These are phyloP conservation scores for Penicillium sp. DNA, from an alignment of 2,329 filamentous ascomycete species.

Conservation along the genomic window DNA sequence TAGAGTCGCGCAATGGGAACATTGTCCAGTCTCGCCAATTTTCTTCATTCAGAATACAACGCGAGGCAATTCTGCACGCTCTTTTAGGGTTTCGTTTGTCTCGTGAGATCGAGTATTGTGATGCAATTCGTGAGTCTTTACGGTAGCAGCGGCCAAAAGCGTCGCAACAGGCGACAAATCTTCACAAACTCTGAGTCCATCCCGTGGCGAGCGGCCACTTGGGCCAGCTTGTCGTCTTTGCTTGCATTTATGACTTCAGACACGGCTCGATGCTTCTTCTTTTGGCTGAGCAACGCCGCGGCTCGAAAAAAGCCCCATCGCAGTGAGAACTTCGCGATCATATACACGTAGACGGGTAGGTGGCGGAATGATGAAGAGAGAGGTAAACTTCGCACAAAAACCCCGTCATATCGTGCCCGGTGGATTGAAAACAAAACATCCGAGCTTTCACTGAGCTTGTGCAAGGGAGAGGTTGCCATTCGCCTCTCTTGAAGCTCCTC, in stretches of 20 bases:
- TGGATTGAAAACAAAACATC: slow-evolving; percentile 42
- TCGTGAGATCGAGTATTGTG: background rate
- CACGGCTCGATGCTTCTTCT: slow-evolving; percentile 20
- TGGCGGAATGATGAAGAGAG: slow-evolving; percentile 17
- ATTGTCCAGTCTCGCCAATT: background rate
- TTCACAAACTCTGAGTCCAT: slow-evolving; percentile 32
- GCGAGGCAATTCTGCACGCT: background rate
- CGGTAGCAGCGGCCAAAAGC: slow-evolving; percentile 35
- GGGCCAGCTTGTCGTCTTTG: slow-evolving; percentile 30
- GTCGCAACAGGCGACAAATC: slow-evolving; percentile 24
- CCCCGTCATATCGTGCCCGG: slow-evolving; percentile 37
- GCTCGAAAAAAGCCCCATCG: slow-evolving; percentile 40
- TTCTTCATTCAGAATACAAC: background rate
- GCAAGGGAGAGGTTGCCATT: slow-evolving; percentile 23
- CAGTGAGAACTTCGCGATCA: slow-evolving; percentile 41
- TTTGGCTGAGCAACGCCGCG: slow-evolving; percentile 30
- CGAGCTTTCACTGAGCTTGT: slow-evolving; percentile 41
- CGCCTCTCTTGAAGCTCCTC: slow-evolving; percentile 38
- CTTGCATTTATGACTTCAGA: slow-evolving; percentile 43
- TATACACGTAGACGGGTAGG: slow-evolving; percentile 34
- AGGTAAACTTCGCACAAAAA: slow-evolving; percentile 26
- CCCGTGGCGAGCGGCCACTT: slow-evolving; percentile 37
- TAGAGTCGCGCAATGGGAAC: too few species aligned
- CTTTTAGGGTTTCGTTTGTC: background rate
- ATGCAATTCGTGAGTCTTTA: background rate